Conservation (phyloP, 352 stramenopile species). For the Pythium inflatum region DNA sequence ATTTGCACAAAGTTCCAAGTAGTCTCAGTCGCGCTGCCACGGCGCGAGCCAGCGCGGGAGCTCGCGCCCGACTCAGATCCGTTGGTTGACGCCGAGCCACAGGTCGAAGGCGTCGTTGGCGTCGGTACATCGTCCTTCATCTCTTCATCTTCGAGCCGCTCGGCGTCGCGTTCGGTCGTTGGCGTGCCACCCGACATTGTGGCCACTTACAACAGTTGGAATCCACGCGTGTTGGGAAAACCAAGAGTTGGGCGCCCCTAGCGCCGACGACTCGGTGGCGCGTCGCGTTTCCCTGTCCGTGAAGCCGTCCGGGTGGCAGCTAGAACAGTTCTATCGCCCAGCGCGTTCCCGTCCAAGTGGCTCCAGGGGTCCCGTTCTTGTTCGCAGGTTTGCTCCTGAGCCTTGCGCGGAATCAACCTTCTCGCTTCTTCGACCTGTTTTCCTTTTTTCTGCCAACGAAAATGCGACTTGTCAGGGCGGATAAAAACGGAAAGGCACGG, state of each 20-base stretch:
- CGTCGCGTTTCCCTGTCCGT: conserved; percentile 12
- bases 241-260: neutral
- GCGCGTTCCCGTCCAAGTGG: conserved; percentile 5
- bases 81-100: neutral
- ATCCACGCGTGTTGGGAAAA: neutral
- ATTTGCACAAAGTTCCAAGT: conserved; percentile 87
- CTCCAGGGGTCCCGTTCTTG: neutral
- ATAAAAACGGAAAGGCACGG: conserved; percentile 28
- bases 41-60: neutral
- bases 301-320: neutral
- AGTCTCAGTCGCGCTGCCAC: conserved; percentile 20
- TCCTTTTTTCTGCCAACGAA: conserved; percentile 28
- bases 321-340: conserved; percentile 15
- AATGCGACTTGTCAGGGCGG: neutral
- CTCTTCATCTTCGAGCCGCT: conserved; percentile 15
- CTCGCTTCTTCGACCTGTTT: conserved; percentile 5
- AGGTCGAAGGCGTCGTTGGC: neutral
- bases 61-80: neutral
- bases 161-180: neutral
- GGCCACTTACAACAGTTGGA: neutral
- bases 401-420: conserved; percentile 8
- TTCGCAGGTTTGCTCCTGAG: conserved; percentile 1
- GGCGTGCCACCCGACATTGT: conserved; percentile 13
- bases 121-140: conserved; percentile 29
- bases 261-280: neutral